Evolutionary conservation across 345 rosid genomes (phyloP).

Genomic region (Lagerstroemia speciosa): DNA sequence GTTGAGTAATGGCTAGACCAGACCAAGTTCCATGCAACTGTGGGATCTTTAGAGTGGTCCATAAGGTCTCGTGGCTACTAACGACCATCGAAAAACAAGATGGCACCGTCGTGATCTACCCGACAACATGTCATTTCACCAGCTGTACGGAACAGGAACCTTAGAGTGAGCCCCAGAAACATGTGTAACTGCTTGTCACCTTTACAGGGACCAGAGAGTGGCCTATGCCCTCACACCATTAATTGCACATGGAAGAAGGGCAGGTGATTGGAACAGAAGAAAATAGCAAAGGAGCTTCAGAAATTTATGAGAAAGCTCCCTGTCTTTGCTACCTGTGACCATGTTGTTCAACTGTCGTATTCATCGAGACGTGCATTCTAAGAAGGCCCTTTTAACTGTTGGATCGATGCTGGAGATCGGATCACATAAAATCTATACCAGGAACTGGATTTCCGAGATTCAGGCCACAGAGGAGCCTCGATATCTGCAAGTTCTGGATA

Average conservation of each 20-base stretch:
- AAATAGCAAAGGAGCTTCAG: neutral
- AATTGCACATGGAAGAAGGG: constrained; percentile 22
- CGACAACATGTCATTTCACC: neutral
- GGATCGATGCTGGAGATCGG: neutral
- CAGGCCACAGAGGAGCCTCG: neutral
- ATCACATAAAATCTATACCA: neutral
- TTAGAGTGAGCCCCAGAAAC: neutral
- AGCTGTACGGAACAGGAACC: neutral
- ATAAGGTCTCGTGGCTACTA: neutral
- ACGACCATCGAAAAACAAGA: neutral
- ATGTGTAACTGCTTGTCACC: constrained; percentile 1
- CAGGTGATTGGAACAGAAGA: neutral
- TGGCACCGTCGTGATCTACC: neutral
- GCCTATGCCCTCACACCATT: constrained; percentile 7
- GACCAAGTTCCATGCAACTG: neutral
- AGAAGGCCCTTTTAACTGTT: constrained; percentile 6
- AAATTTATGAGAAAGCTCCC: neutral
- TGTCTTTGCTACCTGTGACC: constrained; percentile 11
- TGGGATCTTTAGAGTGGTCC: neutral
- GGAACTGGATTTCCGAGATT: neutral
- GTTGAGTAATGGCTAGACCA: neutral
- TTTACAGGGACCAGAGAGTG: neutral
- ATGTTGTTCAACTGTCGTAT: constrained; percentile 1
- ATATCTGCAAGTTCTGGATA: neutral
- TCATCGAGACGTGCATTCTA: constrained; percentile 8